A percentile compares a stretch with the other conserved stretches of the same genome.
Conservation (phyloP, 2,329 filamentous ascomycete genomes). For the Neonectria sp. region DNA sequence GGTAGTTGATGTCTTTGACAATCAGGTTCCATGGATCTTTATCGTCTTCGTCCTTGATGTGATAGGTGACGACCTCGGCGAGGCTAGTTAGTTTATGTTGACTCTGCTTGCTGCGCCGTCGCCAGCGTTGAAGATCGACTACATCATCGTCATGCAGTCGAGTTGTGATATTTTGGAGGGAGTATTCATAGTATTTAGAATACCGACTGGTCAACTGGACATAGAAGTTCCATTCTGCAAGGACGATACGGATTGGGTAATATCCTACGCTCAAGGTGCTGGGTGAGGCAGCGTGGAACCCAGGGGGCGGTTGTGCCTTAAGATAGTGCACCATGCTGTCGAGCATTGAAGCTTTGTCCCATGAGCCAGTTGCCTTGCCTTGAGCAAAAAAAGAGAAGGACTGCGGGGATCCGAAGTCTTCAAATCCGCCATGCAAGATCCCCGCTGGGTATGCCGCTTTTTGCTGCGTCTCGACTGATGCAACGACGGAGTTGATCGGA, state of each 20-base stretch:
- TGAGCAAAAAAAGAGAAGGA: constrained; percentile 14
- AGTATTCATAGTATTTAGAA: constrained; percentile 40
- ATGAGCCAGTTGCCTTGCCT: neutral
- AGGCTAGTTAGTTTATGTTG: constrained; percentile 31
- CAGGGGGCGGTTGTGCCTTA: neutral
- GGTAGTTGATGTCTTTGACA: neutral
- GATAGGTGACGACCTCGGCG: neutral
- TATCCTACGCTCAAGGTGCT: constrained; percentile 33
- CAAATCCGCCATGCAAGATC: constrained; percentile 16
- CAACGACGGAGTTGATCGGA: neutral
- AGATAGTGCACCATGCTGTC: constrained; percentile 24
- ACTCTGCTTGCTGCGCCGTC: constrained; percentile 36
- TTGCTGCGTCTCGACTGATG: neutral
- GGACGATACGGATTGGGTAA: constrained; percentile 37
- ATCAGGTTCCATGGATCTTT: neutral
- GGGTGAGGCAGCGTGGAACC: neutral
- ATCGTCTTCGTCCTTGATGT: neutral
- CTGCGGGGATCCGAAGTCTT: constrained; percentile 6
- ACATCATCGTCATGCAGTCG: constrained; percentile 36
- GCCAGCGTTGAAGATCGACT: constrained; percentile 40
- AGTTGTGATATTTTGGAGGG: constrained; percentile 24
- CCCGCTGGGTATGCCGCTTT: neutral
- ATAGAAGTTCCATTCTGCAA: constrained; percentile 40
- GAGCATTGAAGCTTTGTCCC: constrained; percentile 18
- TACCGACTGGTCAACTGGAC: constrained; percentile 34